Percentiles rank a stretch among this genome's conserved stretches.
phyloP scores from a whole-genome alignment of 768 basidiomycete species.

The Tylopilus plumbeoviolaceoides region DNA sequence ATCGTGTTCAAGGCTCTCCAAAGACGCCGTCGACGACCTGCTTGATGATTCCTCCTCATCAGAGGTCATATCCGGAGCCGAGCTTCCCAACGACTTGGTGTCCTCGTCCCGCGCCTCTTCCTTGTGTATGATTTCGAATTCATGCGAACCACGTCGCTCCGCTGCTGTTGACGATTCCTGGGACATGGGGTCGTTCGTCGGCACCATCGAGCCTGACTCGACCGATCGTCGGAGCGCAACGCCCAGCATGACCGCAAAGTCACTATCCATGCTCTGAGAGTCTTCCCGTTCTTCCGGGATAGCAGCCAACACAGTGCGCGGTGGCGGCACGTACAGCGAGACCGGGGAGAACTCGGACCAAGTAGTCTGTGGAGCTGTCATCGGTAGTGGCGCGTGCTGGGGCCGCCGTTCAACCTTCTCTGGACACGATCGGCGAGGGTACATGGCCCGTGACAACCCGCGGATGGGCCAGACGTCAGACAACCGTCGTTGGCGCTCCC shows the following conservation, averaged over 20 bases:
- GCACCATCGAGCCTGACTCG: slow-evolving; percentile 5
- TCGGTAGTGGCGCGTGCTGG: neutral
- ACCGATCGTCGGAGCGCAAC: slow-evolving; percentile 12
- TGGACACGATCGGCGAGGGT: slow-evolving; percentile 4
- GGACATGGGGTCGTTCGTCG: neutral
- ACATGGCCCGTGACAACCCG: slow-evolving; percentile 13
- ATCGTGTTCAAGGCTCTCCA: slow-evolving; percentile 20
- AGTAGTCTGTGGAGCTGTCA: slow-evolving; percentile 19
- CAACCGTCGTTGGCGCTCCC: slow-evolving; percentile 14
- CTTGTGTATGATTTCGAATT: neutral
- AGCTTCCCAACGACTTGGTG: slow-evolving; percentile 16
- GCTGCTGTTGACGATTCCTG: neutral
- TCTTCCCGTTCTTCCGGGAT: slow-evolving; percentile 31
- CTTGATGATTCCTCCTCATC: slow-evolving; percentile 23
- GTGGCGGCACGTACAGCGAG: slow-evolving; percentile 14
- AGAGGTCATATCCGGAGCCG: slow-evolving; percentile 23
- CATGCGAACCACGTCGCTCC: slow-evolving; percentile 1
- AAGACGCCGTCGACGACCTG: slow-evolving; percentile 21
- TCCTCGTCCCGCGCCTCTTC: slow-evolving; percentile 14
- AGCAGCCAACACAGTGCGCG: slow-evolving; percentile 20
- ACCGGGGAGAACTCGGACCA: slow-evolving; percentile 29
- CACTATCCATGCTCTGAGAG: slow-evolving; percentile 14
- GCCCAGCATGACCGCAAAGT: slow-evolving; percentile 10
- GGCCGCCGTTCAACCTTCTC: neutral
- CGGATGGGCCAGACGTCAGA: slow-evolving; percentile 21